Evolutionary conservation across 768 basidiomycete species (phyloP), one percentile per base, ranked within the genome.

Genomic region (Boletus barrowsii): DNA sequence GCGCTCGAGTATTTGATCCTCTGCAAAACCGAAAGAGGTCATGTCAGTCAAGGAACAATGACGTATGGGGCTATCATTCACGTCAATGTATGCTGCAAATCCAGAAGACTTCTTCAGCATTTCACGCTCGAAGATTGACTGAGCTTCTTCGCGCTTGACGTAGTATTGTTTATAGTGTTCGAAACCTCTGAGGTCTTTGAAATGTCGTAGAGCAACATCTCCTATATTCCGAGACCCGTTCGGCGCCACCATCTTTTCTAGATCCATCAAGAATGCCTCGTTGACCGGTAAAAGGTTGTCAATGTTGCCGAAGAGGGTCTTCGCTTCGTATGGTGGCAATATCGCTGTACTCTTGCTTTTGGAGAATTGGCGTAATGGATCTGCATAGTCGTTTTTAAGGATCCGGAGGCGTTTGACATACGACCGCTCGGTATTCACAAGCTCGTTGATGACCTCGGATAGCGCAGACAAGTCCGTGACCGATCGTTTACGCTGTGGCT

Each of bases 81-180:
- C 93, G 62, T 97, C 93, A 53, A 97, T 87, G 67, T 87, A 98
- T 29, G 83, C 84, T 10, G 82, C 80, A 68, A 99, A 98, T 39
- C 84, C 83, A 47, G 87, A 91, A 20, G 83, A 84, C 61, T 84
- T 84, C 74, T 85, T 90, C 57, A 86, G 78, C 69, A 88, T 79
- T 65, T 95, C 92, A 48, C 84, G 80, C 69, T 91, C 88, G 64
- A 96, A 93, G 20, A 94, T 90, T 32, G 76, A 70, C 68, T 96
- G 95, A 0, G 93, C 93, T 63, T 96, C 93, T 73, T 96, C 95
- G 47, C 93, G 85, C 67, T 95, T 94, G 62, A 84, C 82, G 61
- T 96, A 95, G 71, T 93, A 98, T 61, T 88, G 86, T 62, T 83
- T 88, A 71, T 97, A 98, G 58, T 89, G 86, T 61, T 97, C 93